Evolutionary conservation across 208 protist species (phyloP), one percentile per base, ranked within the genome.

Genomic region (Trypanosoma grayi): DNA sequence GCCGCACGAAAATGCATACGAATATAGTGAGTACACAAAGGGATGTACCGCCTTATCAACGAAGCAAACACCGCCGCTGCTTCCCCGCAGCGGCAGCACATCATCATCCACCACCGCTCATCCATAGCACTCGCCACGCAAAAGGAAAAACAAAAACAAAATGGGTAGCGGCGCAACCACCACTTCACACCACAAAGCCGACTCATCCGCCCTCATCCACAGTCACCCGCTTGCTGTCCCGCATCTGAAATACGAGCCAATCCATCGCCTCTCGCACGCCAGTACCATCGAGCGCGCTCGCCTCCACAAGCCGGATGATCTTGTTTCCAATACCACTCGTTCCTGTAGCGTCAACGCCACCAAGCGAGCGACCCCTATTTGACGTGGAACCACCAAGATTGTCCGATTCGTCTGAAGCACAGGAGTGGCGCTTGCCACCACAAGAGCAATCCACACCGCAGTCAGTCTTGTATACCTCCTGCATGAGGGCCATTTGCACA

Each of bases 201-300:
- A 1, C 27, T 62, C 39, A 47, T 10, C 20, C 28, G 36, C 36
- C 50, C 36, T 52, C 31, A 8, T 22, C 55, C 30, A 25, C 24
- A 20, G 40, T 28, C 20, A 28, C 47, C 24, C 56, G 28, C 20
- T 34, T 47, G 25, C 55, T 75, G 6, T 67, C 70, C 8, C 71
- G 68, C 50, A 92, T 70, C 69, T 92, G 81, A 7, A 66, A 43
- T 1, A 87, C 77, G 18, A 94, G 54, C 87, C 87, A 93, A 63
- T 93, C 83, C 70, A 93, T 75, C 24, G 75, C 83, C 27, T 71
- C 77, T 0, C 65, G 69, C 22, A 93, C 71, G 0, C 81, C 81
- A 0, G 55, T 43, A 0, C 87, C 87, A 14, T 74, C 55, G 46
- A 77, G 28, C 37, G 83, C 87, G 50, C 82, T 90, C 8, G 80